Base-by-base conservation (phyloP, 306 rosid species). In the Corylus americana region DNA sequence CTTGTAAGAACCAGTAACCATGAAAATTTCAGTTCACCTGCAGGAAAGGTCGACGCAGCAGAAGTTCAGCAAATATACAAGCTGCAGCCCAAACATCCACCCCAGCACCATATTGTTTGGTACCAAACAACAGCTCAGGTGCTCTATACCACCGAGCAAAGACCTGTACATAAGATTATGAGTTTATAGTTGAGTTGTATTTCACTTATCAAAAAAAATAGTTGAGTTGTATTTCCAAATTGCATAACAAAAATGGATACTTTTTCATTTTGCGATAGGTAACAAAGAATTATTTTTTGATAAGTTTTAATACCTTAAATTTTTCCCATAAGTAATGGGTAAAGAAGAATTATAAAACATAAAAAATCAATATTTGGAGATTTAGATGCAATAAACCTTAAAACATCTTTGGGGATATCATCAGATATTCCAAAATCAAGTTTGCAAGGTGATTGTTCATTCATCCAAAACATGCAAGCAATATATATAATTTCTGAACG, bases 51-150 rank as follows among this genome's bases (percentile, higher is more conserved):
- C 96, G 89, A 77, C 98, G 96, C 48, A 94, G 93, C 54, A 94
- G 90, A 54, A 94, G 92, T 78, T 94, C 98, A 37, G 98, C 97
- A 49, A 94, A 94, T 84, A 94, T 94, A 85, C 97, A 94, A 70
- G 92, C 98, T 63, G 98, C 97, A 71, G 98, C 98, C 98, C 98
- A 94, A 75, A 94, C 97, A 92, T 94, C 98, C 61, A 94, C 98
- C 74, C 94, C 97, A 20, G 98, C 76, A 55, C 98, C 98, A 79
- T 94, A 94, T 78, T 92, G 97, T 88, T 92, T 94, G 78, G 97
- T 86, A 49, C 98, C 97, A 86, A 94, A 94, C 86, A 94, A 85
- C 54, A 94, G 86, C 83, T 94, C 98, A 47, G 98, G 98, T 83
- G 98, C 98, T 91, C 98, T 94, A 83, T 94, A 94, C 98, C 98